Evolutionary conservation across 2,329 filamentous ascomycete species (phyloP), one percentile per base, ranked within the genome.

Genomic region (Clonostachys chloroleuca): DNA sequence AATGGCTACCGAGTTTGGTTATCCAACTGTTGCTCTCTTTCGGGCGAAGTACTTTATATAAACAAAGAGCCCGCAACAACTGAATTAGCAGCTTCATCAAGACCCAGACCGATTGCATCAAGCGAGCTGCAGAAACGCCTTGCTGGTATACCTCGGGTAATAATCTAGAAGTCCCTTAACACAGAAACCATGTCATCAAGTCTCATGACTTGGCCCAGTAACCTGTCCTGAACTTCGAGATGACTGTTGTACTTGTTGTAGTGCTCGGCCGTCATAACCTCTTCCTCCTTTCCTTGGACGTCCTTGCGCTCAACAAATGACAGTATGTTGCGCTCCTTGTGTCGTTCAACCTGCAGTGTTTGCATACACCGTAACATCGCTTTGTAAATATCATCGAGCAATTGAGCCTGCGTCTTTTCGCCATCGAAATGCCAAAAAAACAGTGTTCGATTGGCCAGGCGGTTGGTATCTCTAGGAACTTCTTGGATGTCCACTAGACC

Each of bases 401-500:
- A 70, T 51, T 86, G 80, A 17, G 79, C 76, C 43, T 84, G 74
- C 7, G 87, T 85, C 42, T 87, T 81, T 42, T 90, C 82, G 12
- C 80, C 73, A 61, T 97, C 92, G 65, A 90, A 95, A 73, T 84
- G 96, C 85, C 92, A 96, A 47, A 97, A 81, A 63, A 92, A 97
- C 20, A 96, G 79, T 1, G 91, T 95, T 45, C 90, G 83, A 52
- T 85, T 88, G 1, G 92, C 89, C 56, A 87, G 81, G 34, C 91
- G 85, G 51, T 84, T 86, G 54, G 86, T 86, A 59, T 97, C 92
- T 54, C 89, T 88, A 1, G 94, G 94, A 1, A 99, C 86, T 69
- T 99, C 94, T 64, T 99, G 94, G 6, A 95, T 82, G 55, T 97
- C 90, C 12, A 96, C 83, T 51, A 94, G 85, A 3, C 94, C 92